phyloP scores from a whole-genome alignment of 176 grass and related monocot species.

The Canna indica region DNA sequence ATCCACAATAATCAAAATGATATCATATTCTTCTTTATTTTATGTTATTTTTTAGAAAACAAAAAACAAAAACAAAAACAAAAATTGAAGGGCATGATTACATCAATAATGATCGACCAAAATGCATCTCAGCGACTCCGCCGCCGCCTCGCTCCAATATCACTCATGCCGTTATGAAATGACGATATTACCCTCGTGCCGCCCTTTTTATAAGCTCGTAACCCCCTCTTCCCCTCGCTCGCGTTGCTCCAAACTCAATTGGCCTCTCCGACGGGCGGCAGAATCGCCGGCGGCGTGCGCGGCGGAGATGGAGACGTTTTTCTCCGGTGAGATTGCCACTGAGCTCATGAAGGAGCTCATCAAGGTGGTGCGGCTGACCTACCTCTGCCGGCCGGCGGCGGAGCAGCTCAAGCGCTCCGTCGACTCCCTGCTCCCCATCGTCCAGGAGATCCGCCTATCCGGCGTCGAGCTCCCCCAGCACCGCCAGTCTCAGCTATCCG shows the following conservation, averaged over 20 bases:
- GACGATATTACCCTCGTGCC: neutral
- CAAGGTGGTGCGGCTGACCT: slow-evolving; percentile 41
- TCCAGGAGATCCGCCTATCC: slow-evolving; percentile 38
- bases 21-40: too few relatives aligned
- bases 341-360: slow-evolving; percentile 61
- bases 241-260: neutral
- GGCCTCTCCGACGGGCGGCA: neutral
- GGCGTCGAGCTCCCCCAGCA: slow-evolving; percentile 36
- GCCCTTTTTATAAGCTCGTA: neutral
- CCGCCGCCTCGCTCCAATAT: too few relatives aligned
- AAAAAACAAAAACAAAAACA: too few relatives aligned
- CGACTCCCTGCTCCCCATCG: slow-evolving; percentile 68
- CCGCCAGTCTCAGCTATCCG: slow-evolving; percentile 36
- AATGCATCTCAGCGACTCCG: too few relatives aligned
- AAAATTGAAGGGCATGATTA: too few relatives aligned
- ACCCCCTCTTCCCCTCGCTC: neutral
- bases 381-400: slow-evolving; percentile 57
- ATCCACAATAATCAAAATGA: too few relatives aligned
- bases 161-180: neutral
- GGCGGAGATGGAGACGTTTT: slow-evolving; percentile 21
- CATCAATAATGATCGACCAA: too few relatives aligned
- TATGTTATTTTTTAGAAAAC: too few relatives aligned
- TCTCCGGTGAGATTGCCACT: slow-evolving; percentile 42
- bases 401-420: slow-evolving; percentile 78
- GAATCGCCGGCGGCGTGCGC: neutral